Base-by-base conservation (phyloP, 495 filamentous ascomycete species). In the Talaromyces stipitatus region DNA sequence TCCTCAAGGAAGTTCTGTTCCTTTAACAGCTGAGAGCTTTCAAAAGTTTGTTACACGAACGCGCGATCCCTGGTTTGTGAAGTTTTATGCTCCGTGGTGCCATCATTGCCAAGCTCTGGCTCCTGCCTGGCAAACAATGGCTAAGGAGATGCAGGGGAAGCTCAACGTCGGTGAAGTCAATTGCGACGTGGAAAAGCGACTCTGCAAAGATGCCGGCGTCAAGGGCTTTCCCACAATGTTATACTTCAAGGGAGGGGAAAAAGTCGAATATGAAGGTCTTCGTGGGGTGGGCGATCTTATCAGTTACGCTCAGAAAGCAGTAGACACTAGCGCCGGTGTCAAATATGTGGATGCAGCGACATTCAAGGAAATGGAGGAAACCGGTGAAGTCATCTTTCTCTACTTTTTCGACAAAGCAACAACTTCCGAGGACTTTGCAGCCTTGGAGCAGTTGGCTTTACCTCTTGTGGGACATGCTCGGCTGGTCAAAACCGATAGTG, bases 61-160 rank as follows among this genome's bases (percentile, higher is more conserved):
- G 0, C 84, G 87, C 45, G 91, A 97, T 46, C 87, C 91, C 14
- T 98, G 94, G 94, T 96, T 98, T 64, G 85, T 98, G 72, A 97
- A 98, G 67, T 97, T 98, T 69, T 97, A 96, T 69, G 92, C 89
- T 24, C 94, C 94, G 1, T 97, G 94, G 94, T 98, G 94, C 68
- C 82, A 82, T 57, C 94, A 98, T 69, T 98, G 94, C 69, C 87
- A 96, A 67, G 89, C 88, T 16, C 82, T 98, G 78, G 89, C 87
- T 20, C 89, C 95, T 9, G 89, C 84, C 63, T 98, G 94, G 94
- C 75, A 82, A 55, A 86, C 92, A 65, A 86, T 98, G 72, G 89
- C 86, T 9, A 90, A 89, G 64, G 89, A 94, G 66, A 90, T 96
- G 85, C 83, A 91, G 69, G 85, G 86, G 23, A 81, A 79, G 33